Conservation (phyloP, 2,329 filamentous ascomycete species). For the Trichophyton verrucosum region DNA sequence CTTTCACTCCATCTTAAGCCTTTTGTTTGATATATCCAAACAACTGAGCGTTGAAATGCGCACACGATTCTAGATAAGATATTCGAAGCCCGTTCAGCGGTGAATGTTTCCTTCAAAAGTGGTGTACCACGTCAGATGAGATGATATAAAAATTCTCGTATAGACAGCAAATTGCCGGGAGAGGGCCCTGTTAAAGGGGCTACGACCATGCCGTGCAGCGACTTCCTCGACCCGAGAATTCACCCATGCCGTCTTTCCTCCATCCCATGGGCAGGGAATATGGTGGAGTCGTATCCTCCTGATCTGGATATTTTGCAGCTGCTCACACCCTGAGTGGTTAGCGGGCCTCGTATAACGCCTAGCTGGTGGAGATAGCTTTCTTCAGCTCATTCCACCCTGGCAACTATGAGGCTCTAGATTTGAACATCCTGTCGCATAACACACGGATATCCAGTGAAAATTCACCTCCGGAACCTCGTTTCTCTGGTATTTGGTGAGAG, state of each 20-base stretch:
- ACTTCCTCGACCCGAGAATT: background rate
- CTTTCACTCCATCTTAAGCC: background rate
- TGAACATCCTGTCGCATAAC: background rate
- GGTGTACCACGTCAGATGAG: background rate
- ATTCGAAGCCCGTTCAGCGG: background rate
- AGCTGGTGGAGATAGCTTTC: background rate
- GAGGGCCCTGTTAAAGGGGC: background rate
- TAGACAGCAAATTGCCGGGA: background rate
- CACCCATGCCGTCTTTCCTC: background rate
- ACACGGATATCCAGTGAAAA: background rate
- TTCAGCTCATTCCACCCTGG: background rate
- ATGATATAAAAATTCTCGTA: background rate
- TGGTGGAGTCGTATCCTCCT: background rate
- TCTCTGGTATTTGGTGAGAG: background rate
- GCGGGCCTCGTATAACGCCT: background rate
- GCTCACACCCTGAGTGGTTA: background rate
- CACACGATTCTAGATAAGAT: background rate
- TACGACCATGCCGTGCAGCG: background rate
- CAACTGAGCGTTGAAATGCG: background rate
- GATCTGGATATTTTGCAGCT: background rate
- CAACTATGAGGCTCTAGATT: background rate
- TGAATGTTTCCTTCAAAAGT: background rate
- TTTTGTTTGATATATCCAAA: background rate
- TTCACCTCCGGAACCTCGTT: background rate
- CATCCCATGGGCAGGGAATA: background rate